Percentiles rank a stretch among this genome's conserved stretches.
Evolutionary conservation across 495 filamentous ascomycete genomes (phyloP).

Genomic region (Neurospora sp.): DNA sequence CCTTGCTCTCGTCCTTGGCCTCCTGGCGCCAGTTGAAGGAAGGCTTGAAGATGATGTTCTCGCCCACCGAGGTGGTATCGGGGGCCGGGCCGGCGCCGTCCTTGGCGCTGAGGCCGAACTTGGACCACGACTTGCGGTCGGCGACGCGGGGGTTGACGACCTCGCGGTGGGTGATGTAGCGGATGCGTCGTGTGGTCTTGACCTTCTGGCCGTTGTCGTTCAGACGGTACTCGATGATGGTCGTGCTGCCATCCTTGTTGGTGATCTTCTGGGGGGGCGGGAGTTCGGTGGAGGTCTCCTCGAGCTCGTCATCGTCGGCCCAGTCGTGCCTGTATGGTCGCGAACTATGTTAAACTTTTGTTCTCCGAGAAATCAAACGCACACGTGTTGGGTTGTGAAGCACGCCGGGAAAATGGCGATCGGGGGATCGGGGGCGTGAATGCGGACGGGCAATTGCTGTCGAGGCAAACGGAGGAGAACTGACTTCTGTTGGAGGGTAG

Average conservation of each 20-base stretch:
- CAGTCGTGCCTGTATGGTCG: constrained; percentile 49
- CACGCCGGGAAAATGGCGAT: neutral
- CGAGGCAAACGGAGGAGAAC: neutral
- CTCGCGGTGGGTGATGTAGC: constrained; percentile 76
- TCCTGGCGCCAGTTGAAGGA: constrained; percentile 83
- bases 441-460: neutral
- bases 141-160: constrained; percentile 94
- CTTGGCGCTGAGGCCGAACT: constrained; percentile 64
- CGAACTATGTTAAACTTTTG: neutral
- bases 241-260: constrained; percentile 98
- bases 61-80: constrained; percentile 88
- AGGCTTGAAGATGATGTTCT: constrained; percentile 94
- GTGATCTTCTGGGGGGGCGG: constrained; percentile 75
- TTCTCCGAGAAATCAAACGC: neutral
- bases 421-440: neutral
- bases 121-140: constrained; percentile 80
- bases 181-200: constrained; percentile 89
- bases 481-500: neutral
- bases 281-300: constrained; percentile 70
- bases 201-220: constrained; percentile 92
- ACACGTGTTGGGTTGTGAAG: neutral
- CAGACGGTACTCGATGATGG: constrained; percentile 78
- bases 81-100: constrained; percentile 60
- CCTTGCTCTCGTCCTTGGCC: constrained; percentile 65
- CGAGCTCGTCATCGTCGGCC: constrained; percentile 91